Evolutionary conservation across 2,329 filamentous ascomycete species (phyloP).

Genomic region (Colletotrichum limetticola): DNA sequence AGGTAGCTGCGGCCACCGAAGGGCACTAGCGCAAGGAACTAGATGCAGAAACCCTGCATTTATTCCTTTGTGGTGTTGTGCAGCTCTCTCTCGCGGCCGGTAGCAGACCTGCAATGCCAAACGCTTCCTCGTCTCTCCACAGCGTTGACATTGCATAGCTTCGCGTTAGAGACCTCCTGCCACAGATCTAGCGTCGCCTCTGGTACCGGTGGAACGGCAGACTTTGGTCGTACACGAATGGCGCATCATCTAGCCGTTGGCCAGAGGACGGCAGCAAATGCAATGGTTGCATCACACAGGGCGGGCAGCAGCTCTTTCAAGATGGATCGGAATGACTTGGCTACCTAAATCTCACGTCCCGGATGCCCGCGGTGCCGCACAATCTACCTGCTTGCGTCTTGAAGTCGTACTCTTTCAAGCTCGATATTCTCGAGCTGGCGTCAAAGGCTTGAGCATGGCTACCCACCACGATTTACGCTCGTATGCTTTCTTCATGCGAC

Average conservation of each 20-base stretch:
- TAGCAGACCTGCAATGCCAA: background rate
- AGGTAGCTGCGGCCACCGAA: slow-evolving; percentile 18
- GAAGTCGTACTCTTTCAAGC: background rate
- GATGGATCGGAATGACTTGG: background rate
- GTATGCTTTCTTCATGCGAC: slow-evolving; percentile 3
- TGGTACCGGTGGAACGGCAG: background rate
- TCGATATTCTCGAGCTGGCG: background rate
- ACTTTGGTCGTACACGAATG: background rate
- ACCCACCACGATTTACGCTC: background rate
- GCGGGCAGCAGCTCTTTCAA: background rate
- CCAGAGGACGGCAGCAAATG: background rate
- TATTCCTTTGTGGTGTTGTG: background rate
- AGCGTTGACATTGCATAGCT: slow-evolving; percentile 6
- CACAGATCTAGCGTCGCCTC: slow-evolving; percentile 1
- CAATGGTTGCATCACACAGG: background rate
- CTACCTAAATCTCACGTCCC: background rate
- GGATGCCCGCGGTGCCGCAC: background rate
- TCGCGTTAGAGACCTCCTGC: background rate
- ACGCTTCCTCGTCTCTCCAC: background rate
- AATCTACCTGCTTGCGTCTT: background rate
- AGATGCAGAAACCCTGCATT: slow-evolving; percentile 21
- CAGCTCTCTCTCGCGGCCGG: background rate
- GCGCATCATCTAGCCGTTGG: background rate
- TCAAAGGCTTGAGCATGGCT: background rate
- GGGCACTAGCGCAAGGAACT: slow-evolving; percentile 6